A percentile compares a stretch with the other conserved stretches of the same genome.
phyloP scores from a whole-genome alignment of 768 basidiomycete genomes.

The Postia placenta region DNA sequence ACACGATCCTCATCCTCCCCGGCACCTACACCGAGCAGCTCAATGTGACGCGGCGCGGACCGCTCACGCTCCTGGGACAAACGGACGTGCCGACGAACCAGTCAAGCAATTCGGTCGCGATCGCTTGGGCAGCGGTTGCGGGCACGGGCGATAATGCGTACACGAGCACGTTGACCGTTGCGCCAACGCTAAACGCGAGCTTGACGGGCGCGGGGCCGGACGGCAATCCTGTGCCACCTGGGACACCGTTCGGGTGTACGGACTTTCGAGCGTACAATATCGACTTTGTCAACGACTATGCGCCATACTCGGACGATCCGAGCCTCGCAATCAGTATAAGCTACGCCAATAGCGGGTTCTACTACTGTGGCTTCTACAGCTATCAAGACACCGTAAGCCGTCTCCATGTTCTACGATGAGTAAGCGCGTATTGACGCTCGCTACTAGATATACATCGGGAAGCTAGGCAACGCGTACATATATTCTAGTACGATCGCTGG shows the following conservation, averaged over 20 bases:
- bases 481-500: constrained; percentile 59
- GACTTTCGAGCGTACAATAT: constrained; percentile 66
- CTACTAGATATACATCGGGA: constrained; percentile 38
- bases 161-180: constrained; percentile 47
- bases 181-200: constrained; percentile 51
- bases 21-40: constrained; percentile 57
- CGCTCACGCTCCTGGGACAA: constrained; percentile 56
- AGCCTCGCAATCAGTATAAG: constrained; percentile 58
- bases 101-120: constrained; percentile 13
- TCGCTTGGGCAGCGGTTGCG: constrained; percentile 29
- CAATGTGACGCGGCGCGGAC: constrained; percentile 48
- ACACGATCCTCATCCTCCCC: constrained; percentile 47
- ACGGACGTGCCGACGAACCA: constrained; percentile 28
- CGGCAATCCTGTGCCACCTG: constrained; percentile 40
- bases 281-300: constrained; percentile 49
- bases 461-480: constrained; percentile 51
- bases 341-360: constrained; percentile 64
- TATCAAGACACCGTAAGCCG: constrained; percentile 53
- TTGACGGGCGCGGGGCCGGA: constrained; percentile 56
- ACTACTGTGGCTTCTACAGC: constrained; percentile 53
- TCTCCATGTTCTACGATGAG: neutral
- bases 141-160: constrained; percentile 46
- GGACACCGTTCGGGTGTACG: constrained; percentile 44
- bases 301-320: constrained; percentile 41
- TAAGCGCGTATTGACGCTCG: neutral